Conservation (phyloP, 805 yeast genomes). For the Candida insectalens region DNA sequence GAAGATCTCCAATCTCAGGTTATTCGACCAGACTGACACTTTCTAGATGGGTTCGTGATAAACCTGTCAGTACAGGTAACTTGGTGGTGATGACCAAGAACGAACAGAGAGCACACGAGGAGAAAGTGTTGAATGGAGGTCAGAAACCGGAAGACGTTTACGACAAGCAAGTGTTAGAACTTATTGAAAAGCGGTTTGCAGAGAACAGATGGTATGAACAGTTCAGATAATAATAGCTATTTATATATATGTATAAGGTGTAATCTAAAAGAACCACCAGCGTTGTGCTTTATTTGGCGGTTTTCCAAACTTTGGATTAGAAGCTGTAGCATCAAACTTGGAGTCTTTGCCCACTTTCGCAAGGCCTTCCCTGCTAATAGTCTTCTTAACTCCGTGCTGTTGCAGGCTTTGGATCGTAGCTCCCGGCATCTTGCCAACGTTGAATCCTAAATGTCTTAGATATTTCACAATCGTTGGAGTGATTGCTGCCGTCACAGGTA, state of each 20-base stretch:
- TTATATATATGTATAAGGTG: not conserved
- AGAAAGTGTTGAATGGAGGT: constrained; percentile 60
- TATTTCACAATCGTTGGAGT: constrained; percentile 69
- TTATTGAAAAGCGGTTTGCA: constrained; percentile 52
- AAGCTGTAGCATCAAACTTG: constrained; percentile 29
- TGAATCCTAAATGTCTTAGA: constrained; percentile 72
- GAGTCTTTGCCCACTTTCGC: constrained; percentile 8
- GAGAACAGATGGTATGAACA: constrained; percentile 69
- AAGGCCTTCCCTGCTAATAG: constrained; percentile 17
- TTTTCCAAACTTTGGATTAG: constrained; percentile 42
- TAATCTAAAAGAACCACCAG: constrained; percentile 45
- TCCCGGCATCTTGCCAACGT: constrained; percentile 47
- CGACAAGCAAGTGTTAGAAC: constrained; percentile 41
- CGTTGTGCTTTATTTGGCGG: constrained; percentile 39
- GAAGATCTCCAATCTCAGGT: constrained; percentile 82
- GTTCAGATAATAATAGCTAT: constrained; percentile 24
- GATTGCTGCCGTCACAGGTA: constrained; percentile 86
- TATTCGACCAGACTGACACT: constrained; percentile 71
- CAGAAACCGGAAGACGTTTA: constrained; percentile 57
- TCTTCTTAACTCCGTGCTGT: constrained; percentile 18
- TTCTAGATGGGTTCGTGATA: constrained; percentile 72
- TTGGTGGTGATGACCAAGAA: constrained; percentile 83
- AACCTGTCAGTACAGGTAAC: constrained; percentile 62
- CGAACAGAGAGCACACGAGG: constrained; percentile 77
- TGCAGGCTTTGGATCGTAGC: constrained; percentile 18